Conservation (phyloP, 2,329 filamentous ascomycete species). For the Aspergillus arachidicola region DNA sequence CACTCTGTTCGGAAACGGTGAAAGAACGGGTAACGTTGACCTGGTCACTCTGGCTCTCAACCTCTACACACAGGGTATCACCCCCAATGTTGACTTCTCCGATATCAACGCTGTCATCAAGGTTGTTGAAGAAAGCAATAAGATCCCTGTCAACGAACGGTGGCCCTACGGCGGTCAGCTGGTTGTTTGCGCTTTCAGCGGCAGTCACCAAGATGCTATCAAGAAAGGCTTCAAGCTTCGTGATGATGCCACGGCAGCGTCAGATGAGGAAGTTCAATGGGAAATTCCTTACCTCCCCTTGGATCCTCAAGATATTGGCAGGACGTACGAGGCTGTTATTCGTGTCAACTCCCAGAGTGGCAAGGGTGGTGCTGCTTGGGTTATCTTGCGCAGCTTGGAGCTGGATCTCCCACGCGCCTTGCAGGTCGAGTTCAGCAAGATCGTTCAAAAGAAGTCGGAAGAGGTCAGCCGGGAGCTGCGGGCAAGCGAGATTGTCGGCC, state of each 20-base stretch:
- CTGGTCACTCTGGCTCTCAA: conserved; percentile 90
- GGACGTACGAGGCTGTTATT: conserved; percentile 97
- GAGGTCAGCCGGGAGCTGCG: conserved; percentile 79
- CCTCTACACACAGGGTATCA: conserved; percentile 89
- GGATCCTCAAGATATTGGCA: conserved; percentile 89
- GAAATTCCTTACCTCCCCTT: conserved; percentile 88
- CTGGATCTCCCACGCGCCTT: conserved; percentile 91
- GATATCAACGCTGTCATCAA: conserved; percentile 85
- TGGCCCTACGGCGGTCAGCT: conserved; percentile 89
- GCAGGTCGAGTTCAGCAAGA: conserved; percentile 85
- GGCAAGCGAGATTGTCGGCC: conserved; percentile 76
- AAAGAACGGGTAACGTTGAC: conserved; percentile 94
- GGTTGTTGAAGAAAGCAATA: conserved; percentile 87
- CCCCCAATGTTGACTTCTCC: conserved; percentile 86
- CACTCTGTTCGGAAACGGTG: conserved; percentile 91
- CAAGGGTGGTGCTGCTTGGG: conserved; percentile 93
- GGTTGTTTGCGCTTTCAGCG: conserved; percentile 90
- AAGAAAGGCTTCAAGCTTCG: conserved; percentile 79
- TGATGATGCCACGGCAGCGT: conserved; percentile 59
- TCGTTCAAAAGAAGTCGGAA: conserved; percentile 83
- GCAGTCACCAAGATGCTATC: conserved; percentile 93
- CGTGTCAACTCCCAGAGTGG: conserved; percentile 96
- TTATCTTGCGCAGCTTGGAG: conserved; percentile 84
- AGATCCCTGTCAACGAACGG: conserved; percentile 88
- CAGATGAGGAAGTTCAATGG: conserved; percentile 70